Evolutionary conservation across 345 rosid genomes (phyloP), one percentile per base, ranked within the genome.

Genomic region (Arabis hirsuta): DNA sequence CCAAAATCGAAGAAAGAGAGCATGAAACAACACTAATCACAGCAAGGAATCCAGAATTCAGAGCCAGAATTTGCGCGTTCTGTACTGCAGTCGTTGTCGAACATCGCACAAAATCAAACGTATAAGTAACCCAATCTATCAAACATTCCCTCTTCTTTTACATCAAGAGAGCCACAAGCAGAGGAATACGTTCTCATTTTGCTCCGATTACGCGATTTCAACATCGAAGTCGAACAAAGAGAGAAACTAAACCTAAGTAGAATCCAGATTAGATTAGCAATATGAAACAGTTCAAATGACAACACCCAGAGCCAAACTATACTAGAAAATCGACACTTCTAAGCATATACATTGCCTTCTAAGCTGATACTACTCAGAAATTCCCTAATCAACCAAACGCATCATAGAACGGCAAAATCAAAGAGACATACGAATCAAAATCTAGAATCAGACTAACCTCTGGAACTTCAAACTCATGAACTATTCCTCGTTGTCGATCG

Each of bases 391-490:
- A 29, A 69, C 38, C 31, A 50, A 39, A 0, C 4, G 22, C 16
- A 41, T 7, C 50, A 24, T 7, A 14, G 13, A 63, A 9, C 5
- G 5, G 32, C 5, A 29, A 29, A 4, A 29, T 29, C 5, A 22
- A 22, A 22, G 24, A 22, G 24, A 22, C 24, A 22, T 22, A 22
- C 32, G 32, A 5, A 29, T 29, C 32, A 29, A 29, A 29, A 29
- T 29, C 32, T 5, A 29, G 32, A 67, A 63, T 31, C 61, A 69
- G 32, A 24, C 48, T 38, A 54, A 89, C 98, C 97, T 91, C 97
- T 1, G 98, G 98, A 54, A 94, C 97, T 2, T 81, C 43, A 64
- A 94, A 94, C 71, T 94, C 90, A 72, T 90, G 96, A 46, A 86
- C 87, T 1, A 89, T 82, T 11, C 92, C 96, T 22, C 90, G 88